Conservation (phyloP, 495 filamentous ascomycete species). For the Copromyces sp. region DNA sequence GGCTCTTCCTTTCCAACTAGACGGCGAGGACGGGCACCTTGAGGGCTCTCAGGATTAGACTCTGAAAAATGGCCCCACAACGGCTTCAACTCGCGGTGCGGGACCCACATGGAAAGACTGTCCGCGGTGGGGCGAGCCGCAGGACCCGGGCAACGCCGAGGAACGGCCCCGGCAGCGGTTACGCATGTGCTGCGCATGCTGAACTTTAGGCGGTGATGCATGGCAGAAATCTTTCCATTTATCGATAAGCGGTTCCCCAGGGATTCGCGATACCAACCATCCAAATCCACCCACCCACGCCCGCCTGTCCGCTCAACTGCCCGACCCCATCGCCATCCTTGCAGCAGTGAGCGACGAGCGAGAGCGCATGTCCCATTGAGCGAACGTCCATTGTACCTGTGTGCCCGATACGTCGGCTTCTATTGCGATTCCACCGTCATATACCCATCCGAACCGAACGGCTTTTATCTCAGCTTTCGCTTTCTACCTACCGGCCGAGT, state of each 20-base stretch:
- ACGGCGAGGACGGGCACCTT: neutral
- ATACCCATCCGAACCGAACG: neutral
- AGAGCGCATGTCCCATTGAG: neutral
- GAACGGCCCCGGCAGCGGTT: neutral
- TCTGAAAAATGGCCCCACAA: neutral
- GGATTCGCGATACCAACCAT: neutral
- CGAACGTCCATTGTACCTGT: neutral
- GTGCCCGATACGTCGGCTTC: neutral
- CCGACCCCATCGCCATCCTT: neutral
- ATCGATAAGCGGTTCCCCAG: conserved; percentile 6
- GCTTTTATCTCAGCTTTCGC: neutral
- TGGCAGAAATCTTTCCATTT: conserved; percentile 20
- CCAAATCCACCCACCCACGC: neutral
- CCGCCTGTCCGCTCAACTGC: neutral
- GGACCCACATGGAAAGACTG: neutral
- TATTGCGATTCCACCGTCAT: neutral
- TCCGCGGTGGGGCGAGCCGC: neutral
- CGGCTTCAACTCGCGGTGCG: neutral
- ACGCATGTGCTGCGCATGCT: neutral
- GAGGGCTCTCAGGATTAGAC: neutral
- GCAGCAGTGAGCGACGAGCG: neutral
- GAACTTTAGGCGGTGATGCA: conserved; percentile 11
- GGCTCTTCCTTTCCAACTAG: neutral
- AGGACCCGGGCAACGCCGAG: neutral
- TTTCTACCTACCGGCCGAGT: neutral